These are phyloP conservation scores for Diutina siamensis DNA, from an alignment of 1,139 yeast genomes.

Conservation along the genomic window DNA sequence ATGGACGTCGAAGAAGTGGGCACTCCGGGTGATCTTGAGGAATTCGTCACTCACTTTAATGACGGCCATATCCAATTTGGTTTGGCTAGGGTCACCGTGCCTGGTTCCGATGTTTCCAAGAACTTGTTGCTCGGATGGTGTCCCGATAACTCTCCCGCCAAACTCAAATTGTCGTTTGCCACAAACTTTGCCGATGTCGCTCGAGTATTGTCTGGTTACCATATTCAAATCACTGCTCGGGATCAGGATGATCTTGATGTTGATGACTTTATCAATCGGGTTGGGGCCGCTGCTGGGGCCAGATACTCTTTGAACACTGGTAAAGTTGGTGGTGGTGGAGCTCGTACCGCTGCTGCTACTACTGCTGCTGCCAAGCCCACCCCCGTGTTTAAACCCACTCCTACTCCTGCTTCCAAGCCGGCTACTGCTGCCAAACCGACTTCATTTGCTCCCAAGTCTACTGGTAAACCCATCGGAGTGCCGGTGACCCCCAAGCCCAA, in stretches of 20 bases:
- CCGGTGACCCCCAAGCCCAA: slow-evolving; percentile 11
- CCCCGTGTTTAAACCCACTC: background rate
- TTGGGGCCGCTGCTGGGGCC: slow-evolving; percentile 92
- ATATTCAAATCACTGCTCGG: slow-evolving; percentile 94
- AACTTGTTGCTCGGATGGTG: slow-evolving; percentile 88
- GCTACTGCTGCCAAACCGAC: no score
- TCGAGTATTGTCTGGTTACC: slow-evolving; percentile 66
- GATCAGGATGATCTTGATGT: slow-evolving; percentile 83
- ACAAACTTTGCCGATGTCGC: slow-evolving; percentile 67
- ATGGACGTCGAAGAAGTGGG: slow-evolving; percentile 50
- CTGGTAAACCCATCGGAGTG: slow-evolving; percentile 25
- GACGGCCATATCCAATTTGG: slow-evolving; percentile 92
- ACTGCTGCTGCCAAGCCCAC: background rate
- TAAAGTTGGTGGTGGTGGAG: slow-evolving; percentile 9
- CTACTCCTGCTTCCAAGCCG: slow-evolving; percentile 21
- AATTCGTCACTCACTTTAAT: slow-evolving; percentile 70
- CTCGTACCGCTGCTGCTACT: background rate
- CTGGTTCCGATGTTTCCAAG: slow-evolving; percentile 81
- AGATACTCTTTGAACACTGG: slow-evolving; percentile 60
- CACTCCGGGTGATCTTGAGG: slow-evolving; percentile 48
- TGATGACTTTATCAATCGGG: slow-evolving; percentile 59
- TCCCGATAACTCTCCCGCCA: slow-evolving; percentile 75
- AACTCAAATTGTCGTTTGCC: slow-evolving; percentile 64
- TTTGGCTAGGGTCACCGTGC: slow-evolving; percentile 75
- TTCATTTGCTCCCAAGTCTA: slow-evolving; percentile 26